Conservation (phyloP, 768 basidiomycete species). For the Wakefieldia striispora region DNA sequence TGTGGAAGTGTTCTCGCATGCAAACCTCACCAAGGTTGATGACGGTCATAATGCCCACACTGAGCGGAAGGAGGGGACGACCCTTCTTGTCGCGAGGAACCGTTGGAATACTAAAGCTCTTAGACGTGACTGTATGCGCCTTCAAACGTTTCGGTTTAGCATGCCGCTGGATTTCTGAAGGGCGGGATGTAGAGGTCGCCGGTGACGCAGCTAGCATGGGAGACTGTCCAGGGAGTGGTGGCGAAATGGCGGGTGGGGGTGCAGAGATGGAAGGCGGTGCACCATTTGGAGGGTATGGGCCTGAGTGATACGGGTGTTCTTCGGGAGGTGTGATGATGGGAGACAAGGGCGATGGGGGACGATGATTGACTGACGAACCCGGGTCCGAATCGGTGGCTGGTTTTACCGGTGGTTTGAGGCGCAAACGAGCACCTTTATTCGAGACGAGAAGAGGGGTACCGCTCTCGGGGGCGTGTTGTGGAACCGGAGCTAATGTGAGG, state of each 20-base stretch:
- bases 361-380: slow-evolving; percentile 18
- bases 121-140: slow-evolving; percentile 77
- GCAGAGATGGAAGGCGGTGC: slow-evolving; percentile 15
- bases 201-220: slow-evolving; percentile 17
- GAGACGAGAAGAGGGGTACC: slow-evolving; percentile 37
- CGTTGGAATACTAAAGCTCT: slow-evolving; percentile 73
- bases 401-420: slow-evolving; percentile 46
- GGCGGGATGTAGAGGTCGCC: slow-evolving; percentile 21
- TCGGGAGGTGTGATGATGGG: slow-evolving; percentile 36
- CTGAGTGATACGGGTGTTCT: slow-evolving; percentile 29
- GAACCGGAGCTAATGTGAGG: slow-evolving; percentile 24
- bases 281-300: slow-evolving; percentile 24
- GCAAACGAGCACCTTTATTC: slow-evolving; percentile 46
- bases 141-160: slow-evolving; percentile 77
- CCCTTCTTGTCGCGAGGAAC: slow-evolving; percentile 73
- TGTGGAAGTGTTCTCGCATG: slow-evolving; percentile 82
- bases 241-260: slow-evolving; percentile 15
- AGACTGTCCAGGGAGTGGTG: slow-evolving; percentile 24
- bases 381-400: slow-evolving; percentile 24
- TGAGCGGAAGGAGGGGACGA: slow-evolving; percentile 71
- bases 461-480: slow-evolving; percentile 17
- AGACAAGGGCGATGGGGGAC: slow-evolving; percentile 31
- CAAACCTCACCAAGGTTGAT: slow-evolving; percentile 72
- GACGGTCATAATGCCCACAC: slow-evolving; percentile 87
- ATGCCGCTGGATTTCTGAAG: slow-evolving; percentile 35